Percentiles rank a stretch among this genome's conserved stretches.
phyloP scores from a whole-genome alignment of 2,329 filamentous ascomycete genomes.

The Trichoderma atrobrunneum region DNA sequence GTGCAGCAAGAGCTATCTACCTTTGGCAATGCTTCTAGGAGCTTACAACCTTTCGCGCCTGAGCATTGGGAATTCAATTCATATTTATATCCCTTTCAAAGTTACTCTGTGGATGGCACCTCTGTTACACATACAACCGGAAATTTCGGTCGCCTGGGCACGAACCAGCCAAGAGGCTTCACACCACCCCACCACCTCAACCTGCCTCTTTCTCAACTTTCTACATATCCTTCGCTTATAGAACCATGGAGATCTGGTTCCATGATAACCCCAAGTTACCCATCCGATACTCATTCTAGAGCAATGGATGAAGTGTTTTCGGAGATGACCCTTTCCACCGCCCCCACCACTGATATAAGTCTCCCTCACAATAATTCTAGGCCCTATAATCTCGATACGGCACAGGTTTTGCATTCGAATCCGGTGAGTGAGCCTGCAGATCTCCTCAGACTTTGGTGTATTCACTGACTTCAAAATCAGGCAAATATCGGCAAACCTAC shows the following conservation, averaged over 20 bases:
- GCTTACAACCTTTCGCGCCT: background rate
- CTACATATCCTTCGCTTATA: background rate
- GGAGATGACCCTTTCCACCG: background rate
- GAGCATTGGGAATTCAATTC: background rate
- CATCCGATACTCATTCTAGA: background rate
- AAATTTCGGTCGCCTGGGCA: background rate
- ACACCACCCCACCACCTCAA: accelerated
- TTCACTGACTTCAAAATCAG: background rate
- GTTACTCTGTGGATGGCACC: background rate
- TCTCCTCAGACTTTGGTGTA: accelerated
- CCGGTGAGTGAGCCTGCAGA: background rate
- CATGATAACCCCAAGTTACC: background rate
- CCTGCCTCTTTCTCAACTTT: background rate
- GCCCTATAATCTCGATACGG: background rate
- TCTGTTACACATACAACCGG: background rate
- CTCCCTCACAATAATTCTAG: background rate
- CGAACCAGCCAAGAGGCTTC: too few relatives aligned
- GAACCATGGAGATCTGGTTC: background rate
- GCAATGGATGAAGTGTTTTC: background rate
- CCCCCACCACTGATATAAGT: background rate
- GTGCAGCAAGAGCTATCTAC: background rate
- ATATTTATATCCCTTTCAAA: background rate
- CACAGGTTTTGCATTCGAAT: background rate
- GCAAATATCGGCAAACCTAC: background rate
- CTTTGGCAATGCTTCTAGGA: background rate